These are phyloP conservation scores for Neofusicoccum sp. DNA, from an alignment of 2,329 filamentous ascomycete species.

Conservation along the genomic window DNA sequence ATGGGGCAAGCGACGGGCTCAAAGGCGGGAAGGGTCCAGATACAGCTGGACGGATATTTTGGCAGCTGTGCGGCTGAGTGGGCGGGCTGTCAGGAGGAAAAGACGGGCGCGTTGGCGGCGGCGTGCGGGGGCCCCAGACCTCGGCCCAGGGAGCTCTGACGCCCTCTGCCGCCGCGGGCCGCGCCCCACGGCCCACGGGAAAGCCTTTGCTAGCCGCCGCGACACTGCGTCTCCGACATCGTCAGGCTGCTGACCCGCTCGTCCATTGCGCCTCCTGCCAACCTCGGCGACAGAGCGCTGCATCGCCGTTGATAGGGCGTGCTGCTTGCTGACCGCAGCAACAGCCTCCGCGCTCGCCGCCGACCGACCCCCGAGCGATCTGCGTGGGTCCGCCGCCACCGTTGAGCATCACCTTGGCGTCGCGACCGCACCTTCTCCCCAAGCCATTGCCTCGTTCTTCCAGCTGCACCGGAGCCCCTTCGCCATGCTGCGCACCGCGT, in stretches of 20 bases:
- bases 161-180: too few species aligned
- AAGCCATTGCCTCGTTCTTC: neutral
- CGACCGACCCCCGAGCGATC: neutral
- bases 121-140: slow-evolving; percentile 17
- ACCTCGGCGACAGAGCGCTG: neutral
- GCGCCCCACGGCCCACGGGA: neutral
- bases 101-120: slow-evolving; percentile 15
- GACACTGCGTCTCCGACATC: neutral
- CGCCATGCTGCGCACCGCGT: slow-evolving; percentile 38
- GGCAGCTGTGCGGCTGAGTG: neutral
- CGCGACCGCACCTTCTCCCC: neutral
- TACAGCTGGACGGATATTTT: slow-evolving; percentile 4
- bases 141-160: slow-evolving; percentile 14
- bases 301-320: neutral
- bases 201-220: neutral
- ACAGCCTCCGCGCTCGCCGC: neutral
- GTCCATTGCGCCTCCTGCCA: neutral
- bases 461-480: neutral
- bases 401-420: neutral
- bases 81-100: neutral
- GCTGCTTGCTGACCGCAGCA: neutral
- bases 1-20: neutral
- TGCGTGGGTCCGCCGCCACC: neutral
- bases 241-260: neutral
- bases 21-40: neutral